Evolutionary conservation across 306 rosid genomes (phyloP).

Genomic region (Cucurbita pepo): DNA sequence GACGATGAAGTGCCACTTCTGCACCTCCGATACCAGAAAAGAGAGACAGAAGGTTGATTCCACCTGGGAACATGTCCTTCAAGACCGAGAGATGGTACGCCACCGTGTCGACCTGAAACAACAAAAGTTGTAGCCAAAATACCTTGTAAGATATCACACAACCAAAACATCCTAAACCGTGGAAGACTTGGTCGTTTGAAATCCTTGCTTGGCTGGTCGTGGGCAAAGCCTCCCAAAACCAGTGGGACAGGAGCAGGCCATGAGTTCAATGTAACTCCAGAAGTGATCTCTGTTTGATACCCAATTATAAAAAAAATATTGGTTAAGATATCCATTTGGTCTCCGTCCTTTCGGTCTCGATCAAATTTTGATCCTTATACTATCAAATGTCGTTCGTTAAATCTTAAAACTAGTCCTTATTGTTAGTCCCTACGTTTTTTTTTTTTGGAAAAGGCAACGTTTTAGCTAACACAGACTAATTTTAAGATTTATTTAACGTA

Average conservation of each 20-base stretch:
- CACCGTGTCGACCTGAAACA: slow-evolving; percentile 80
- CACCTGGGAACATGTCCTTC: slow-evolving; percentile 60
- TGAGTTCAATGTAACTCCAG: background rate
- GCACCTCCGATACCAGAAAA: slow-evolving; percentile 97
- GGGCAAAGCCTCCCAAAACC: background rate
- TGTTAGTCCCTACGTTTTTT: background rate
- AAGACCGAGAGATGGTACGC: slow-evolving; percentile 81
- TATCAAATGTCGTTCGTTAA: background rate
- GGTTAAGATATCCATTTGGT: background rate
- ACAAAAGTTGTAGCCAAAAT: background rate
- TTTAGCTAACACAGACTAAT: background rate
- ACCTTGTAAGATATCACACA: background rate
- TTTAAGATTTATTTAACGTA: no score
- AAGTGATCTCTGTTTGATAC: background rate
- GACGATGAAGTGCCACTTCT: slow-evolving; percentile 86
- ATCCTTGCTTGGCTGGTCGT: background rate
- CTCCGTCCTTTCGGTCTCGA: no score
- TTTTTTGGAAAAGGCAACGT: background rate
- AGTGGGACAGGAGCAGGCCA: background rate
- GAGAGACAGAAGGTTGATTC: slow-evolving; percentile 81
- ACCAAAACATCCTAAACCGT: background rate
- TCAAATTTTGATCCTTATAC: background rate
- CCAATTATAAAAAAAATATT: background rate
- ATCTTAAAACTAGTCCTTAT: background rate
- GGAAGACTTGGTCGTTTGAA: background rate